Percentiles rank a stretch among this genome's conserved stretches.
Conservation (phyloP, 2,329 filamentous ascomycete genomes). For the Apiospora phragmitis region DNA sequence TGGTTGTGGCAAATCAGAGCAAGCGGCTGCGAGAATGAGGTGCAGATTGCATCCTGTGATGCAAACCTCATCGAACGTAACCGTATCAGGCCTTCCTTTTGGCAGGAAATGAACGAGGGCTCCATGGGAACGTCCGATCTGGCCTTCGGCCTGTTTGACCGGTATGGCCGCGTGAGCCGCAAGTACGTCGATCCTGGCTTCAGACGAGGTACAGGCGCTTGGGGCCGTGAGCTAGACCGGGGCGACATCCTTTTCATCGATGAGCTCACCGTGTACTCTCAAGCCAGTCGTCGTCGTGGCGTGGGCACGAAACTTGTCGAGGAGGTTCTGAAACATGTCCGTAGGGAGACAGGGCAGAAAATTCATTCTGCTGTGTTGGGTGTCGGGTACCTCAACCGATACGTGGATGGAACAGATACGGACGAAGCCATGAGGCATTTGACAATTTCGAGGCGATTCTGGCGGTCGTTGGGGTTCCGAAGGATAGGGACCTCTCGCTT, state of each 20-base stretch:
- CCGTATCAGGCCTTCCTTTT: constrained; percentile 25
- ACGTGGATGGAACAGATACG: background rate
- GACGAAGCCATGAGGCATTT: background rate
- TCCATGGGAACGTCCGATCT: constrained; percentile 14
- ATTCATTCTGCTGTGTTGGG: background rate
- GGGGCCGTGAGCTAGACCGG: constrained; percentile 30
- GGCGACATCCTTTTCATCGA: constrained; percentile 29
- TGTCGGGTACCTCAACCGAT: rapidly evolving
- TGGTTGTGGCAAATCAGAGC: background rate
- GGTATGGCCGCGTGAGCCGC: constrained; percentile 35
- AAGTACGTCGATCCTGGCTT: constrained; percentile 31
- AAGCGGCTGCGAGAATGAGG: background rate
- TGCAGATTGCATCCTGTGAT: background rate
- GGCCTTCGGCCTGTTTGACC: constrained; percentile 38
- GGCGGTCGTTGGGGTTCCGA: constrained; percentile 31
- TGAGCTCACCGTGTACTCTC: background rate
- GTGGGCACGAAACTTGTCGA: background rate
- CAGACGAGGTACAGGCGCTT: constrained; percentile 29
- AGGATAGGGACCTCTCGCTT: constrained; percentile 33
- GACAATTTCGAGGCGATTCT: constrained; percentile 24
- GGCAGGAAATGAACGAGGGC: constrained; percentile 32
- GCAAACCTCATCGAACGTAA: constrained; percentile 16
- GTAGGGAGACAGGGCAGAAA: background rate
- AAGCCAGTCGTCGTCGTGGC: background rate
- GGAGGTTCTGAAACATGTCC: background rate